A percentile compares a stretch with the other conserved stretches of the same genome.
phyloP scores from a whole-genome alignment of 2,329 filamentous ascomycete genomes.

The Basipetospora sp. region DNA sequence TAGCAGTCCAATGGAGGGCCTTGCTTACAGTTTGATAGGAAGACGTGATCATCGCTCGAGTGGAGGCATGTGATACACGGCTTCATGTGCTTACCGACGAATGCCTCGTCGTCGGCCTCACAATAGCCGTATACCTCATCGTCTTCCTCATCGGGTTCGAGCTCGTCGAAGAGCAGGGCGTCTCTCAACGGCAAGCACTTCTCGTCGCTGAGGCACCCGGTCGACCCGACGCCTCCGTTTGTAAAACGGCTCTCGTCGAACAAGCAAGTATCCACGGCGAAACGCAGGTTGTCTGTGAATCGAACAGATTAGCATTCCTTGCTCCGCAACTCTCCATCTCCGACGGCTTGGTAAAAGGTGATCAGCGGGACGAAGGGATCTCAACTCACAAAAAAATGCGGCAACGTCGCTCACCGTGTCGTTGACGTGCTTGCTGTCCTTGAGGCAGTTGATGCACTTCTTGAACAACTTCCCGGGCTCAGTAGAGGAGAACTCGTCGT shows the following conservation, averaged over 20 bases:
- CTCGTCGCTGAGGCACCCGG: conserved; percentile 26
- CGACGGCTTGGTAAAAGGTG: too few relatives aligned
- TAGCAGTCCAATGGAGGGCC: background rate
- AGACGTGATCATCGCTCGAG: conserved; percentile 23
- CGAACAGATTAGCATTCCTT: too few relatives aligned
- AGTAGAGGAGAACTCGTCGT: conserved; percentile 24
- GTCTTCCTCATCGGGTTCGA: conserved; percentile 10
- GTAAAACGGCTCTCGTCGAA: conserved; percentile 18
- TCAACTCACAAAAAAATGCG: conserved; percentile 25
- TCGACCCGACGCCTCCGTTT: conserved; percentile 14
- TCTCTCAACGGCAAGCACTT: conserved; percentile 26
- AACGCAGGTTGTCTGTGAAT: conserved; percentile 34
- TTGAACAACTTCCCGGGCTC: conserved; percentile 29
- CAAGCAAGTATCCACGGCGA: conserved; percentile 31
- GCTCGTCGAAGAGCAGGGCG: conserved; percentile 21
- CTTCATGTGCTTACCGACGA: conserved; percentile 18
- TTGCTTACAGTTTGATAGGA: conserved; percentile 34
- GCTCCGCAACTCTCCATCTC: too few relatives aligned
- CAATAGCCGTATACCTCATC: conserved; percentile 22
- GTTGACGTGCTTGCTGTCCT: conserved; percentile 26
- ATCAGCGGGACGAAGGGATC: too few relatives aligned
- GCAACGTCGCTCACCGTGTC: conserved; percentile 25
- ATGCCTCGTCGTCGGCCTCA: conserved; percentile 19
- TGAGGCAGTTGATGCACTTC: conserved; percentile 31
- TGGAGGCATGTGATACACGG: conserved; percentile 29